phyloP scores from a whole-genome alignment of 2,329 filamentous ascomycete species.

The Calonectria ilicicola region DNA sequence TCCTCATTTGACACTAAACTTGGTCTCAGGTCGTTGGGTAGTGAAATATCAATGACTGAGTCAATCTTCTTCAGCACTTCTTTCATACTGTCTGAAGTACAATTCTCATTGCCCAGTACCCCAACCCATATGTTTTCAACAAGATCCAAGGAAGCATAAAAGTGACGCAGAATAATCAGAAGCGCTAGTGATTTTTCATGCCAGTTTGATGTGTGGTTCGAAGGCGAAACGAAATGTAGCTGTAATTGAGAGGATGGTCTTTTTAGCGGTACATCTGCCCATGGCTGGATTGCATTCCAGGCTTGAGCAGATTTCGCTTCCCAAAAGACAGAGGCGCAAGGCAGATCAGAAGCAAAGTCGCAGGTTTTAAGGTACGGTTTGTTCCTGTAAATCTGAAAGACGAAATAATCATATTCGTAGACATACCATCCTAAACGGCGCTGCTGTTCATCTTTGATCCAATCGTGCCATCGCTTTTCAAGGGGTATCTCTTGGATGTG shows the following conservation, averaged over 20 bases:
- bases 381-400: background rate
- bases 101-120: too few species aligned
- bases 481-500: too few species aligned
- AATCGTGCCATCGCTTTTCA: too few species aligned
- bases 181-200: too few species aligned
- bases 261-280: too few species aligned
- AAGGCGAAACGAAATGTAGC: too few species aligned
- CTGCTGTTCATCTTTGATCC: background rate
- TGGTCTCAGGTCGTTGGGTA: background rate
- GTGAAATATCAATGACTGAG: background rate
- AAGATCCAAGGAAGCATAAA: too few species aligned
- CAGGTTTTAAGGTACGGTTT: background rate
- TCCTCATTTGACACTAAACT: background rate
- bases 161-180: too few species aligned
- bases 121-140: too few species aligned
- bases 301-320: background rate
- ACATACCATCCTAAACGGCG: background rate
- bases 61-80: background rate
- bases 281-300: too few species aligned
- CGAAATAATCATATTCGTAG: background rate
- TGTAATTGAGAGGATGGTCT: too few species aligned
- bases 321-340: background rate
- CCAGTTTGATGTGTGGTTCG: too few species aligned
- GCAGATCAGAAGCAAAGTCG: background rate
- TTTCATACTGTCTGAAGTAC: background rate